Conservation (phyloP, 1,284 basidiomycete species). For the Caloboletus inedulis region DNA sequence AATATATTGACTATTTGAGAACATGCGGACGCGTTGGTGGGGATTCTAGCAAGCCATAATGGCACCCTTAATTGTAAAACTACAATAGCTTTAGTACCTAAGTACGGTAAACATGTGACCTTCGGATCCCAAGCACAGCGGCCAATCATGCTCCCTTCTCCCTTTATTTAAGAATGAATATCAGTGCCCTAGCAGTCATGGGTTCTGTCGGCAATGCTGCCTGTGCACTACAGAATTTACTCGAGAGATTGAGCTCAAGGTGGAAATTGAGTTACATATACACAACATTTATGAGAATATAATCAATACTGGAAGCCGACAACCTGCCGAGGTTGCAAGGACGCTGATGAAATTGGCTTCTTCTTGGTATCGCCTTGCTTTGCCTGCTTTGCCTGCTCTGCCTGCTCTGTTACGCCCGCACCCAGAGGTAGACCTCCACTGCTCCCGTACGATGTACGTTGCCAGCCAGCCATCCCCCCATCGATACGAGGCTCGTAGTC, state of each 20-base stretch:
- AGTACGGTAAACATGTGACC: too few species aligned
- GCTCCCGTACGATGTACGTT: not conserved
- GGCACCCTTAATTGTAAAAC: too few species aligned
- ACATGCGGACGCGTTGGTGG: conserved; percentile 5
- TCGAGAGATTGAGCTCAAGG: not conserved
- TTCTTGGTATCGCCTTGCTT: not conserved
- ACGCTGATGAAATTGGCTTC: too few species aligned
- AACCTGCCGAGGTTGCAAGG: not conserved
- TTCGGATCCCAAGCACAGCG: too few species aligned
- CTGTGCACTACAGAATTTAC: not conserved
- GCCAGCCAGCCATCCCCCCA: not conserved
- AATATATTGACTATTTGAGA: conserved; percentile 72
- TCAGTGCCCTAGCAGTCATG: too few species aligned
- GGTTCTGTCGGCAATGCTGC: too few species aligned
- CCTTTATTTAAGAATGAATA: too few species aligned
- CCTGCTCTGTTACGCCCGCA: not conserved
- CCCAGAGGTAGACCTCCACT: not conserved
- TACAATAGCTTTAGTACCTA: too few species aligned
- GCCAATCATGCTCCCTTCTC: too few species aligned
- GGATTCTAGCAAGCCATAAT: not conserved
- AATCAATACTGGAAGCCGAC: not conserved
- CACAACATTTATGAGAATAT: not conserved
- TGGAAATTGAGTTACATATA: conserved; percentile 1
- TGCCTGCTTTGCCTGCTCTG: not conserved
- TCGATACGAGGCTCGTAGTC: not conserved